phyloP scores from a whole-genome alignment of 148 eudicot species.

The Cornus controversa region DNA sequence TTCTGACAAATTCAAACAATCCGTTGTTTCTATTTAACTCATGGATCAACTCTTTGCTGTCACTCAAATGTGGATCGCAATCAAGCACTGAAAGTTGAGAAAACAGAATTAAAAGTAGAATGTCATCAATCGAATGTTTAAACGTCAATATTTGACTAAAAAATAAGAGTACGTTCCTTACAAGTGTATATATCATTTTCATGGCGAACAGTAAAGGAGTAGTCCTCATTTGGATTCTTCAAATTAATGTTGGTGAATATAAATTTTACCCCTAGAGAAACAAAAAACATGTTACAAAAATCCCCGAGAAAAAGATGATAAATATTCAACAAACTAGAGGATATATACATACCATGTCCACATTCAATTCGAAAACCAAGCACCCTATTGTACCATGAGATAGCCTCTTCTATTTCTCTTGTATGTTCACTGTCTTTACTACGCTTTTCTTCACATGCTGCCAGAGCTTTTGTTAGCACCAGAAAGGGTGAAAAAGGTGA shows the following conservation, averaged over 20 bases:
- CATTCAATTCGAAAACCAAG: conserved; percentile 89
- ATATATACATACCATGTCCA: conserved; percentile 62
- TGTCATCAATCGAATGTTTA: not conserved
- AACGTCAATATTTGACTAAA: not conserved
- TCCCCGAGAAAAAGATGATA: not conserved
- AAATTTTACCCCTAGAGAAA: conserved; percentile 73
- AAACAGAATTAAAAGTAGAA: not conserved
- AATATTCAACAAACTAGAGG: not conserved
- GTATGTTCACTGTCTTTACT: conserved; percentile 34
- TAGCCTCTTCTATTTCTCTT: conserved; percentile 71
- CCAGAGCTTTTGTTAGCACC: conserved; percentile 46
- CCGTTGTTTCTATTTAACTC: conserved; percentile 68
- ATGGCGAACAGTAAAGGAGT: conserved; percentile 72
- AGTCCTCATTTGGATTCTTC: conserved; percentile 61
- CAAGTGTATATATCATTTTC: conserved; percentile 64
- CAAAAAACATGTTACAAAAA: conserved; percentile 10
- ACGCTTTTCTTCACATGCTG: conserved; percentile 52
- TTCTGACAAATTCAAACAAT: conserved; percentile 70
- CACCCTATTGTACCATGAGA: conserved; percentile 78
- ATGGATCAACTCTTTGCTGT: conserved; percentile 40
- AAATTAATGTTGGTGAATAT: conserved; percentile 58
- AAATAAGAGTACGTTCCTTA: conserved; percentile 37
- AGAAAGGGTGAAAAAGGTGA: not conserved
- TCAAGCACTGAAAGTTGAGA: conserved; percentile 60
- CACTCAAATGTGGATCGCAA: conserved; percentile 60